These are phyloP conservation scores for Leptosphaerulina australis DNA, from an alignment of 2,329 filamentous ascomycete species.

Conservation along the genomic window DNA sequence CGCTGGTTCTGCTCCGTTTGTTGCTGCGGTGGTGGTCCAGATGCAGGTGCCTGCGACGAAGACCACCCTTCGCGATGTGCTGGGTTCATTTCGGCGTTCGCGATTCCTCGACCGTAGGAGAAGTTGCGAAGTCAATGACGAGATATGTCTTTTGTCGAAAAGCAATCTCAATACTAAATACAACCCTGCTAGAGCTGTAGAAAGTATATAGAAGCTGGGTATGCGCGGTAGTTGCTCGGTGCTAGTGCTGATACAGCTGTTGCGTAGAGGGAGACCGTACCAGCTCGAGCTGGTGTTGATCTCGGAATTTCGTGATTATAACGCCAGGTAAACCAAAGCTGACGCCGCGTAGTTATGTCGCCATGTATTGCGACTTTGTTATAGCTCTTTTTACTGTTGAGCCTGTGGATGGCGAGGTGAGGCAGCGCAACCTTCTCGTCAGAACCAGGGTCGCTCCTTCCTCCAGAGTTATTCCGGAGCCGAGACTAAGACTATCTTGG, in stretches of 20 bases:
- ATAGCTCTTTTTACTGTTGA: slow-evolving; percentile 10
- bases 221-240: slow-evolving; percentile 22
- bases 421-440: slow-evolving; percentile 9
- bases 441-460: slow-evolving; percentile 11
- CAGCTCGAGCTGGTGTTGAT: slow-evolving; percentile 32
- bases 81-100: slow-evolving; percentile 50
- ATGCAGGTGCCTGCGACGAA: slow-evolving; percentile 53
- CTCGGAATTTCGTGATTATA: slow-evolving; percentile 18
- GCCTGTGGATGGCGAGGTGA: slow-evolving; percentile 9
- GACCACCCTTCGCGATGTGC: slow-evolving; percentile 51
- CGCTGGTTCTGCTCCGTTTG: slow-evolving; percentile 45
- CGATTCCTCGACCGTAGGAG: slow-evolving; percentile 36
- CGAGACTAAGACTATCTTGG: neutral
- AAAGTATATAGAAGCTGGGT: slow-evolving; percentile 13
- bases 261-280: slow-evolving; percentile 27
- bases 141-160: slow-evolving; percentile 26
- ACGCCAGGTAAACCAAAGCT: slow-evolving; percentile 21
- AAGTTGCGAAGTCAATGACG: slow-evolving; percentile 18
- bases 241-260: slow-evolving; percentile 25
- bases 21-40: slow-evolving; percentile 50
- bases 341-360: slow-evolving; percentile 22
- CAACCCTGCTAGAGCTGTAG: slow-evolving; percentile 29
- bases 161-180: slow-evolving; percentile 11
- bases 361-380: slow-evolving; percentile 28
- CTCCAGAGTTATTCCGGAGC: slow-evolving; percentile 12